Base-by-base conservation (phyloP, 208 protist species). In the Acanthamoeba sp. region DNA sequence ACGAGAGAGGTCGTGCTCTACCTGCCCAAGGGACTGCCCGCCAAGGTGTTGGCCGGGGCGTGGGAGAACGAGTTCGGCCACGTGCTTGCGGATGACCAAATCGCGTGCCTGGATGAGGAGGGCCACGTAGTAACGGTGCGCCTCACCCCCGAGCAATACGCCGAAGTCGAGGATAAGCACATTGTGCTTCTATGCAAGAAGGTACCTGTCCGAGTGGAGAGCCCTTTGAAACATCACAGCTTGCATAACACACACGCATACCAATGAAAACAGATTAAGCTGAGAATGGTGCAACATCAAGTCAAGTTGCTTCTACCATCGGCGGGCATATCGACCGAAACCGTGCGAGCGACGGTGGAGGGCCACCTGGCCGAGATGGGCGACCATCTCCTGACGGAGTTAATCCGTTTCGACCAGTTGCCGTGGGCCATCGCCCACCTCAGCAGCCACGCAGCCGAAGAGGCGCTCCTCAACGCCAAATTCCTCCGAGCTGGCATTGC, bases 31-130 rank as follows among this genome's bases (percentile, higher is more conserved):
- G 5, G 36, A 3, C 69, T 80, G 36, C 10, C 69, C 34, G n/a
- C 69, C 5, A 32, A 80, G 36, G 69, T 36, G 6, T 29, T 80
- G 32, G 16, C 22, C 69, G 22, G 69, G 22, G 36, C 69, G 36
- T 80, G 69, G 69, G 69, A 80, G 9, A 45, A 80, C 69, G 34
- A 45, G 22, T 80, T 80, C 20, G 69, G 38, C 22, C 69, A 80
- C 1, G 38, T 22, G 6, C 69, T 80, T 18, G 16, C 6, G 18
- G 69, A 80, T 14, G 29, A 18, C 18, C 16, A 80, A 0, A 45
- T 80, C 38, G 6, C 69, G 36, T 34, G 22, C 6, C 34, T 80
- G 5, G 69, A 80, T 34, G 36, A n/a, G 22, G 69, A 80, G 16
- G 69, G 69, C 27, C 38, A 48, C 2, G 69, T 48, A 20, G 32